phyloP scores from a whole-genome alignment of 2,329 filamentous ascomycete genomes.

The Drechslerella coelobrocha region DNA sequence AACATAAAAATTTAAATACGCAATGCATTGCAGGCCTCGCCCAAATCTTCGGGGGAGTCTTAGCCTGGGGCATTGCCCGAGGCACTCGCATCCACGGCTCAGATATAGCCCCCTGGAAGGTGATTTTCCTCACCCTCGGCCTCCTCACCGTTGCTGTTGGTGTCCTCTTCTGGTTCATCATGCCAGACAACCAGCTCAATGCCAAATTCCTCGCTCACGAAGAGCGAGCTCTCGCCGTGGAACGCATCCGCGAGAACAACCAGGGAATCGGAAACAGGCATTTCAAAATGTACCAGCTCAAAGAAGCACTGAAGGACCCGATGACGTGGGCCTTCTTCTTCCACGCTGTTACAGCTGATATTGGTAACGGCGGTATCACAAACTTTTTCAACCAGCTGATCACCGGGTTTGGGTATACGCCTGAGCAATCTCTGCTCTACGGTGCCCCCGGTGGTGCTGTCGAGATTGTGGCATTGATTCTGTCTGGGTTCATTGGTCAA shows the following conservation, averaged over 20 bases:
- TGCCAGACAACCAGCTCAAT: conserved; percentile 61
- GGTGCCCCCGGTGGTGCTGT: conserved; percentile 71
- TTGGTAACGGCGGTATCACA: conserved; percentile 54
- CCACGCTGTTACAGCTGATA: conserved; percentile 57
- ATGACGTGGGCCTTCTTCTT: conserved; percentile 62
- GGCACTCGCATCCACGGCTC: conserved; percentile 66
- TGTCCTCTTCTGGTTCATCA: conserved; percentile 62
- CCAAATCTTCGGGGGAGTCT: conserved; percentile 68
- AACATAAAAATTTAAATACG: too few species aligned
- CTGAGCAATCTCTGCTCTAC: conserved; percentile 69
- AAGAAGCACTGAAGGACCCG: conserved; percentile 62
- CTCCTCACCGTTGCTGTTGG: conserved; percentile 64
- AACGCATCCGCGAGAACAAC: conserved; percentile 75
- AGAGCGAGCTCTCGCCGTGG: conserved; percentile 72
- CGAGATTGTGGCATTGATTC: conserved; percentile 67
- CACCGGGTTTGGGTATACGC: conserved; percentile 70
- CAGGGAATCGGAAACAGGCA: conserved; percentile 75
- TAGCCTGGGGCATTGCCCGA: conserved; percentile 70
- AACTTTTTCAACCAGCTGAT: conserved; percentile 58
- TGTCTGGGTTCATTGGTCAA: conserved; percentile 67
- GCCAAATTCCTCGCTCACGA: conserved; percentile 68
- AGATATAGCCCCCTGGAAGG: conserved; percentile 70
- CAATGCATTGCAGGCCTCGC: too few species aligned
- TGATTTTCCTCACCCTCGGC: conserved; percentile 66
- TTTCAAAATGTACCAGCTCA: conserved; percentile 72